A percentile compares a stretch with the other conserved stretches of the same genome.
These are phyloP conservation scores for Boletellus sp. DNA, from an alignment of 1,284 basidiomycete genomes.

Conservation along the genomic window DNA sequence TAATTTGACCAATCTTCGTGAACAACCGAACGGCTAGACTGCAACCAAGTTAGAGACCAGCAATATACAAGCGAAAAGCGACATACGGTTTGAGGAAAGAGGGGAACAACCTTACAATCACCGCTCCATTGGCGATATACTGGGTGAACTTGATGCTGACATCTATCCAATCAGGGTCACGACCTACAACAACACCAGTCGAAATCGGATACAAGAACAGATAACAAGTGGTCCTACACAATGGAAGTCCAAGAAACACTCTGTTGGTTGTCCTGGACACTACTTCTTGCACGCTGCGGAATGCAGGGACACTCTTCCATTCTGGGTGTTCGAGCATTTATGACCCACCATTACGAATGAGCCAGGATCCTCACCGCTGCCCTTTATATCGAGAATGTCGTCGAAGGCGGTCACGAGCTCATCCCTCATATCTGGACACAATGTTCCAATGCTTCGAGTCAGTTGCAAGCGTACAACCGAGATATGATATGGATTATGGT, in stretches of 20 bases:
- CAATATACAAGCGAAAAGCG: neutral
- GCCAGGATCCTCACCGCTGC: slow-evolving; percentile 14
- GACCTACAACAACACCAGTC: neutral
- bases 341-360: neutral
- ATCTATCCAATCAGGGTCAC: slow-evolving; percentile 34
- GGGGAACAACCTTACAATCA: slow-evolving; percentile 36
- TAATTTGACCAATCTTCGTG: neutral
- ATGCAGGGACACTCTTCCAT: neutral
- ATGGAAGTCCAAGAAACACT: slow-evolving; percentile 38
- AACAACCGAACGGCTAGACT: slow-evolving; percentile 4
- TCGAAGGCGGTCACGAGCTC: slow-evolving; percentile 33
- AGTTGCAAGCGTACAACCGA: slow-evolving; percentile 27
- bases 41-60: neutral
- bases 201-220: too few species aligned
- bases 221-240: neutral
- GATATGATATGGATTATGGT: slow-evolving; percentile 29
- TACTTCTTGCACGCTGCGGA: slow-evolving; percentile 23
- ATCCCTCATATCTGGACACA: slow-evolving; percentile 31
- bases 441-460: slow-evolving; percentile 28
- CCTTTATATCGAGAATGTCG: slow-evolving; percentile 18
- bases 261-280: slow-evolving; percentile 36
- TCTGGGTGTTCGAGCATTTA: slow-evolving; percentile 17
- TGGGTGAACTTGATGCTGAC: slow-evolving; percentile 32
- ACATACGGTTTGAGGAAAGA: slow-evolving; percentile 38
- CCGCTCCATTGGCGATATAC: slow-evolving; percentile 29